These are phyloP conservation scores for Fusarium transvaalense DNA, from an alignment of 2,329 filamentous ascomycete genomes.

Conservation along the genomic window DNA sequence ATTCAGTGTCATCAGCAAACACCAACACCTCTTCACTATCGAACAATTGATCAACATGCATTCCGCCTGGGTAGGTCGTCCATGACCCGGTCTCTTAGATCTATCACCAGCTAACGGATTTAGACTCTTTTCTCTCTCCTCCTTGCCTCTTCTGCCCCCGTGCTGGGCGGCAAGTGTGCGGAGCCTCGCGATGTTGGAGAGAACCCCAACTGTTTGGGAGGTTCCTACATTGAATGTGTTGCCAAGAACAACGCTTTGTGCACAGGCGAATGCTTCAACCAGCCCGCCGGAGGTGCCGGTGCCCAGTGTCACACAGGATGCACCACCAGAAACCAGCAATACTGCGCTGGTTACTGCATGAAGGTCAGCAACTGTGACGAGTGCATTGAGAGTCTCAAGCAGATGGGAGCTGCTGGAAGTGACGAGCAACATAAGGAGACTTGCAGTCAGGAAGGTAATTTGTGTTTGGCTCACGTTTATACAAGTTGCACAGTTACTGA, in stretches of 20 bases:
- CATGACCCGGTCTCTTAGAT: too few relatives aligned
- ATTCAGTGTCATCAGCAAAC: not conserved
- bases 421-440: not conserved
- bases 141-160: not conserved
- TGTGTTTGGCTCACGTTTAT: fast-evolving
- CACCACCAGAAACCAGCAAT: constrained; percentile 6
- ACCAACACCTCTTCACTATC: not conserved
- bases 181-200: not conserved
- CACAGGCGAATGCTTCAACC: not conserved
- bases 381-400: not conserved
- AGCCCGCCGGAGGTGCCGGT: not conserved
- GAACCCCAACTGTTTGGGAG: not conserved
- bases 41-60: not conserved
- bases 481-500: fast-evolving
- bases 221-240: not conserved
- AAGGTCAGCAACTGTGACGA: not conserved
- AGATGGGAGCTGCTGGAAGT: not conserved
- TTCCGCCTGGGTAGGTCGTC: not conserved
- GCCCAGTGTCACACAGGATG: not conserved
- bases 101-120: fast-evolving
- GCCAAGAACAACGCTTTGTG: not conserved
- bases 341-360: constrained; percentile 9
- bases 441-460: not conserved
- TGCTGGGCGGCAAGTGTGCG: not conserved
- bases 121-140: not conserved